Evolutionary conservation across 805 yeast species (phyloP).

Genomic region (Sugiyamaella floridensis): DNA sequence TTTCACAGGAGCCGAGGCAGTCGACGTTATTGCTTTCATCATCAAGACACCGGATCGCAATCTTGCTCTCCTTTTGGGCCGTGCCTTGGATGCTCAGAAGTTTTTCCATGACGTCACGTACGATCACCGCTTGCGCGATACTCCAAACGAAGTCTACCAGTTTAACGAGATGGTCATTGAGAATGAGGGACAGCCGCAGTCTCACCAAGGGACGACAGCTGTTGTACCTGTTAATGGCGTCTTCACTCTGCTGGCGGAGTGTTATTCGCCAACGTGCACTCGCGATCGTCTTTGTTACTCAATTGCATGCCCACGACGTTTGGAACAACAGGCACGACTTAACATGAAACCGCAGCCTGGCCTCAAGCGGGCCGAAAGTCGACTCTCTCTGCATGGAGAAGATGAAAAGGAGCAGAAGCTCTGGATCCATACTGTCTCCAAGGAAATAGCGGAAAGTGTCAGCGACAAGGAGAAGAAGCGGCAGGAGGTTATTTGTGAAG

Average conservation of each 20-base stretch:
- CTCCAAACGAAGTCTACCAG: conserved; percentile 79
- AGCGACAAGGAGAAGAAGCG: conserved; percentile 83
- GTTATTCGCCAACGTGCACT: conserved; percentile 96
- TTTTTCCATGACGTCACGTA: conserved; percentile 93
- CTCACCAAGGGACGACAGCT: conserved; percentile 8
- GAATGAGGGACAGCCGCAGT: conserved; percentile 6
- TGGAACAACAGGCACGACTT: conserved; percentile 91
- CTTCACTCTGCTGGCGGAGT: conserved; percentile 84
- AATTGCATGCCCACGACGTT: conserved; percentile 90
- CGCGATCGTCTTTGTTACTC: conserved; percentile 83
- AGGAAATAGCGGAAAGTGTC: conserved; percentile 65
- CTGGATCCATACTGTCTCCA: conserved; percentile 91
- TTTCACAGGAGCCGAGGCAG: conserved; percentile 90
- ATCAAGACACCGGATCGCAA: conserved; percentile 88
- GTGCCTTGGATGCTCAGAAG: conserved; percentile 90
- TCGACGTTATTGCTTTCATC: conserved; percentile 78
- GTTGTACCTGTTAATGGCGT: conserved; percentile 67
- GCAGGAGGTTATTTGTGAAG: conserved; percentile 92
- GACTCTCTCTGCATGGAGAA: conserved; percentile 57
- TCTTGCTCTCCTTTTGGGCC: conserved; percentile 77
- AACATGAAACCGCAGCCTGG: conserved; percentile 87
- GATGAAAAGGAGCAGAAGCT: conserved; percentile 76
- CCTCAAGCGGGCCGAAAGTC: conserved; percentile 64
- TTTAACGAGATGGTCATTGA: conserved; percentile 36
- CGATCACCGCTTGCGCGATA: conserved; percentile 87